Evolutionary conservation across 2,329 filamentous ascomycete genomes (phyloP), one percentile per base, ranked within the genome.

Genomic region (Calonectria pauciramosa): DNA sequence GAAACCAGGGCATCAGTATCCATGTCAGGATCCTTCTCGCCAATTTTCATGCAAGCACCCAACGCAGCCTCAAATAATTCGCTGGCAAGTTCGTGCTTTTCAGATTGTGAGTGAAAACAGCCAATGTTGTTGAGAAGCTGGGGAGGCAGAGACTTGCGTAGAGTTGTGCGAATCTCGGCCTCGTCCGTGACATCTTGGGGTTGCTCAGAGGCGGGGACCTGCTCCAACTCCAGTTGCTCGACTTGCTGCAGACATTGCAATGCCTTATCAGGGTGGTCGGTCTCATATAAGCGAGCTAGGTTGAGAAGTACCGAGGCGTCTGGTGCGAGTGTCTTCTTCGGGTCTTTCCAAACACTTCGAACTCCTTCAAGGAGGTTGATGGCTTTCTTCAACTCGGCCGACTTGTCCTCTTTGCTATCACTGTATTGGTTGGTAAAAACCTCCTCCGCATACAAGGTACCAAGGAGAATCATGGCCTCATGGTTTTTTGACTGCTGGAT

Each of bases 121-220:
- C 95, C 97, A 83, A 99, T 98, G 83, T 99, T 99, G 88, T 99
- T 99, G 54, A 99, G 90, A 2, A 99, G 89, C 82, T 98, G 96
- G 5, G 97, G 97, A 1, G 96, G 95, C 1, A 99, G 88, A 73
- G 94, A 89, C 82, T 96, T 94, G 69, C 96, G 93, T 34, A 98
- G 88, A 20, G 90, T 88, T 28, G 88, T 87, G 70, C 91, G 90
- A 71, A 91, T 86, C 36, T 91, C 89, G 4, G 88, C 89, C 72
- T 94, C 91, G 68, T 95, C 92, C 2, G 80, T 81, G 5, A 81
- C 75, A 56, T 89, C 90, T 32, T 90, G 86, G 0, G 93, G 93
- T 30, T 90, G 88, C 63, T 96, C 93, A 14, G 94, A 92, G 23
- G 93, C 89, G 0, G 93, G 91, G 52, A 98, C 91, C 77, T 94